Percentiles rank a stretch among this genome's conserved stretches.
These are phyloP conservation scores for Chloris gayana DNA, from an alignment of 176 grass and related monocot species.

Conservation along the genomic window DNA sequence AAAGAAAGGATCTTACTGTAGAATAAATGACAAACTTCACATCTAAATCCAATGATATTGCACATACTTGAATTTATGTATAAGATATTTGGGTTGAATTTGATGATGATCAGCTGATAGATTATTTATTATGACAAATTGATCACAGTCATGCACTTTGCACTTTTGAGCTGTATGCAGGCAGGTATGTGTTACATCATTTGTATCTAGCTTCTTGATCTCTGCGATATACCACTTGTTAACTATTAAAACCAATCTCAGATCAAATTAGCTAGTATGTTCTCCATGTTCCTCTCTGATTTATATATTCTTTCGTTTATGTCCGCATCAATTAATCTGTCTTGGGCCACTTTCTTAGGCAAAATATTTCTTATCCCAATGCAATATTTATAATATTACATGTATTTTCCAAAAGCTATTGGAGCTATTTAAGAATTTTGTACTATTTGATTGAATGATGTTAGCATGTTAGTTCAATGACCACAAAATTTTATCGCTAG, in stretches of 20 bases:
- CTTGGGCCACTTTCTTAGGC: neutral
- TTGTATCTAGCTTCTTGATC: conserved; percentile 18
- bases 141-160: neutral
- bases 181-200: neutral
- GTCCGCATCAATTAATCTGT: neutral
- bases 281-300: neutral
- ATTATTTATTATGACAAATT: neutral
- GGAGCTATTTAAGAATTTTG: neutral
- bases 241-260: neutral
- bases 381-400: neutral
- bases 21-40: neutral
- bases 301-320: conserved; percentile 10
- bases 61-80: neutral
- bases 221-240: conserved; percentile 7
- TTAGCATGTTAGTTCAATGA: neutral
- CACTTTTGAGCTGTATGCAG: neutral
- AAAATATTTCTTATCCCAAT: neutral
- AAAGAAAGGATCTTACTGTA: neutral
- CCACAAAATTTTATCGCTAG: neutral
- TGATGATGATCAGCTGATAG: neutral
- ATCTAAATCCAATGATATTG: neutral
- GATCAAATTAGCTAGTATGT: neutral
- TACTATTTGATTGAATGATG: neutral
- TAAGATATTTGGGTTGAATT: neutral
- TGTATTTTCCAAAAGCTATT: neutral